These are phyloP conservation scores for Epichloe baconii DNA, from an alignment of 2,329 filamentous ascomycete genomes.

Conservation along the genomic window DNA sequence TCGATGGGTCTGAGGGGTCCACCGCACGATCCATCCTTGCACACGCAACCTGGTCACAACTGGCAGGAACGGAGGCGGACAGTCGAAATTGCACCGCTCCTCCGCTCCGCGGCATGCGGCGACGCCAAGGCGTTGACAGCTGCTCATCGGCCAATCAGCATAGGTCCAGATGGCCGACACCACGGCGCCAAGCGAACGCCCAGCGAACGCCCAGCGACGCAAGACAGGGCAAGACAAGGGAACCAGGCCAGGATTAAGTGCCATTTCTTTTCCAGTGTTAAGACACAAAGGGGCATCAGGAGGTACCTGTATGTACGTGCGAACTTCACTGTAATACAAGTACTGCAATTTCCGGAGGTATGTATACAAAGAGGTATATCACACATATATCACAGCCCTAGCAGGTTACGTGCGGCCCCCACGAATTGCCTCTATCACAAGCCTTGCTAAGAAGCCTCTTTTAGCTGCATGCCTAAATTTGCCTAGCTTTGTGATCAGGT, in stretches of 20 bases:
- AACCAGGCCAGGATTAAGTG: neutral
- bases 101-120: constrained; percentile 12
- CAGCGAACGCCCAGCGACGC: neutral
- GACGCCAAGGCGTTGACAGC: neutral
- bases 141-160: neutral
- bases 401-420: no score
- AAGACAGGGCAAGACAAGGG: neutral
- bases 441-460: no score
- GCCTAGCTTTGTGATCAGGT: no score
- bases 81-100: constrained; percentile 15
- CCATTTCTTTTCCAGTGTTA: no score
- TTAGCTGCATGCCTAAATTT: no score
- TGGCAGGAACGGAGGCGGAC: constrained; percentile 14
- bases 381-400: no score
- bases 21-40: neutral
- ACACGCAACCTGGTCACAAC: neutral
- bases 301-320: no score
- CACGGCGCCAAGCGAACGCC: neutral
- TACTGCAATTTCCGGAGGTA: no score
- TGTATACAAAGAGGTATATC: no score
- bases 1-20: neutral
- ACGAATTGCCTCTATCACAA: no score
- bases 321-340: no score
- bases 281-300: no score
- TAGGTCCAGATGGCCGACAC: neutral